A percentile compares a stretch with the other conserved stretches of the same genome.
phyloP scores from a whole-genome alignment of 257 asterid species.

The Verbena officinalis region DNA sequence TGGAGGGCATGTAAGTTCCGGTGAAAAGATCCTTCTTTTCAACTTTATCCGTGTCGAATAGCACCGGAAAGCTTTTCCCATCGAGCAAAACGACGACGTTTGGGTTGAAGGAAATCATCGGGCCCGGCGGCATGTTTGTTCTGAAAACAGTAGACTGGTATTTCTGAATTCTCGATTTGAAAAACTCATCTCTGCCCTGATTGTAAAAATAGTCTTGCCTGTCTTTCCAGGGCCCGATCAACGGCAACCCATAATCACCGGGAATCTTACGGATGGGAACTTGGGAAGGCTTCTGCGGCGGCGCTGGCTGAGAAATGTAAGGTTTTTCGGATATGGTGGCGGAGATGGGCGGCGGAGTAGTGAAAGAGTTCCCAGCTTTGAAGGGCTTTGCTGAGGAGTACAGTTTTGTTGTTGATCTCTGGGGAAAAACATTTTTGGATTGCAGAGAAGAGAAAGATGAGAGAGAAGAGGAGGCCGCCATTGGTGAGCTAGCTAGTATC shows the following conservation, averaged over 20 bases:
- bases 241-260: constrained; percentile 71
- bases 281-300: constrained; percentile 25
- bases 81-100: constrained; percentile 83
- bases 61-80: constrained; percentile 76
- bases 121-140: constrained; percentile 95
- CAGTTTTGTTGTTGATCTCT: constrained; percentile 11
- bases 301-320: constrained; percentile 17
- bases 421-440: constrained; percentile 25
- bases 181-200: constrained; percentile 75
- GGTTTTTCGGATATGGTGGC: constrained; percentile 49
- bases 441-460: constrained; percentile 39
- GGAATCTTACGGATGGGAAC: constrained; percentile 61
- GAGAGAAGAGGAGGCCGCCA: constrained; percentile 48
- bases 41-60: constrained; percentile 70
- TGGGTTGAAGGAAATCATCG: constrained; percentile 59
- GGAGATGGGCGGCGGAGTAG: constrained; percentile 24
- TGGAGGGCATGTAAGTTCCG: constrained; percentile 80
- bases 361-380: neutral
- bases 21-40: constrained; percentile 86
- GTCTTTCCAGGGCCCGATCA: constrained; percentile 76
- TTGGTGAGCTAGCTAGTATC: constrained; percentile 15
- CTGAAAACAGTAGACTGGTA: constrained; percentile 75
- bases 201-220: constrained; percentile 78
- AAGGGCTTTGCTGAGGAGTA: neutral
- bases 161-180: constrained; percentile 67